Base-by-base conservation (phyloP, 495 filamentous ascomycete species). In the Xylaria cubensis region DNA sequence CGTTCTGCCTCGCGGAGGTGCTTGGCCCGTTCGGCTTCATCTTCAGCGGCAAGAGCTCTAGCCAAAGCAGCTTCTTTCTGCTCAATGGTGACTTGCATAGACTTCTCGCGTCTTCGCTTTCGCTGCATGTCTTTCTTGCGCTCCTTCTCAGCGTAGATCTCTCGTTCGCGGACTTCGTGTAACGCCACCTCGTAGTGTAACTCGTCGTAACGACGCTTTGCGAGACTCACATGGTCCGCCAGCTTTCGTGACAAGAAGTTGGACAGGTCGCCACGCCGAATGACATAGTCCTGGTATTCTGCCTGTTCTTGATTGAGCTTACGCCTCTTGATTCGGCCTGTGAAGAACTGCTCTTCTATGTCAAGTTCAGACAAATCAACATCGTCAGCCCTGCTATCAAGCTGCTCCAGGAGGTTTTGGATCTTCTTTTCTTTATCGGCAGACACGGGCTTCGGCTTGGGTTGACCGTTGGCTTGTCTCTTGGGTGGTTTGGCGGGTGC, bases 61-160 rank as follows among this genome's bases (percentile, higher is more conserved):
- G 89, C 86, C 61, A 97, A 85, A 5, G 94, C 94, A 71, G 95
- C 91, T 12, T 91, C 86, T 73, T 95, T 93, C 82, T 97, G 95
- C 75, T 94, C 91, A 76, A 93, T 89, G 56, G 95, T 94, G 70
- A 90, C 86, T 17, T 92, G 92, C 79, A 97, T 92, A 13, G 96
- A 97, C 82, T 97, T 97, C 79, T 99, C 96, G 24, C 96, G 90
- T n/a, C 96, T 91, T 32, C 96, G 90, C 83, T 98, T 98, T 32
- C 97, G 92, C 77, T 99, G 96, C 92, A 98, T 97, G 73, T 98
- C 96, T 84, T 99, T 99, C 87, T 99, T 99, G 36, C 97, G 93
- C 82, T 98, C 97, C 80, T 98, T 99, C 79, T 99, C 96, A 62
- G 96, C 94, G 69, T 92, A 92, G 9, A 97, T 86, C 78, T 98